Base-by-base conservation (phyloP, 225 moss, liverwort and hornwort species). In the Anthoceros angustus region DNA sequence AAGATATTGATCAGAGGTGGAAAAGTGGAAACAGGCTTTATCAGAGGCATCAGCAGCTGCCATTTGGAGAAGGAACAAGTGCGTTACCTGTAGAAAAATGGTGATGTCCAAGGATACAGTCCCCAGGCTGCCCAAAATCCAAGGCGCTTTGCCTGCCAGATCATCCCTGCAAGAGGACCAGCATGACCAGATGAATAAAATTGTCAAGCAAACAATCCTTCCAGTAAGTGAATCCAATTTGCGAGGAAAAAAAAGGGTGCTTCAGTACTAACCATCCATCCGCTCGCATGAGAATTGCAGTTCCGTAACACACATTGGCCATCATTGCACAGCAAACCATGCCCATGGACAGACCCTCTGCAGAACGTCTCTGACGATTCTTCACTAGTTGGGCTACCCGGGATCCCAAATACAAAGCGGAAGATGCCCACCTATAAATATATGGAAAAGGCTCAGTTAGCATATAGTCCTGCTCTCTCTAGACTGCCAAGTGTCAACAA, bases 81-180 rank as follows among this genome's bases (percentile, higher is more conserved):
- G 21, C 15, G 2, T 18, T 64, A 89, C 92, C 87, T 93, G 92
- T 12, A 78, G 10, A 45, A 93, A 67, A 65, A 93, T 70, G 66
- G 75, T 73, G 11, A 86, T 64, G 63, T 93, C 92, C 39, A 93
- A 74, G 7, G 77, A 80, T 41, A 93, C 89, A 8, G 87, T 89
- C 66, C 89, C 92, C 64, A 93, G 71, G 72, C 92, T 93, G 69
- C 92, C 92, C 21, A 89, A 14, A 41, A 89, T 60, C 92, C 92
- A 93, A 4, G 92, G 89, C 71, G 82, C 82, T 71, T 89, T 89
- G 40, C 70, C 73, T 55, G 62, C 42, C 25, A 89, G 69, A 15
- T 66, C 80, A 67, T 76, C 68, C 86, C 89, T 93, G 78, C 62
- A 9, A 62, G 39, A 70, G 9, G 40, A 0, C 46, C 21, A 64